Evolutionary conservation across 306 rosid species (phyloP), one percentile per base, ranked within the genome.

Genomic region (Inga oerstediana): DNA sequence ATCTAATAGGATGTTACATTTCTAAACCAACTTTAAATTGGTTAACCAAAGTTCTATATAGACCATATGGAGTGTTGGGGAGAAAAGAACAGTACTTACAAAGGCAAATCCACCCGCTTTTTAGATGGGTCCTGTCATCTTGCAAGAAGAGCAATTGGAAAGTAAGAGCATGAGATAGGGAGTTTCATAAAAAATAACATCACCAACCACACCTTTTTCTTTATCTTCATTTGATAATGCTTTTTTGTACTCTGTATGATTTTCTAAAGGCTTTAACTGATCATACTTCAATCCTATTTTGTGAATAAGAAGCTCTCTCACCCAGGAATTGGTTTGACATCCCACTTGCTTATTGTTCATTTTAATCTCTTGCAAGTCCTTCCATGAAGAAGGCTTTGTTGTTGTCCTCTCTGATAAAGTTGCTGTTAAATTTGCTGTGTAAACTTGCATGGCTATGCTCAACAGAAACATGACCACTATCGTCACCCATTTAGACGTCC

Each of bases 51-150:
- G 34, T 32, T 32, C 3, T 32, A 32, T 32, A 32, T 32, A 32
- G 34, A 32, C 34, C 34, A 32, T 41, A 3, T 41, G 6, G 44
- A 41, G 8, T 41, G 44, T 7, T 7, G 44, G 9, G 46, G 46
- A 9, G 46, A 43, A 11, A 43, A 5, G 46, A 43, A 7, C 2
- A 17, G 11, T 13, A 85, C 87, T 85, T 20, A 88, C 89, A 77
- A 88, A 88, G 56, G 86, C 89, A 24, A 85, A 80, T 69, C 89
- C 89, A 2, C 52, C 82, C 0, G 87, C 67, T 80, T 76, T 84
- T 81, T 85, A 85, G 22, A 49, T 74, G 2, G 91, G 91, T 68
- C 89, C 41, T 37, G 7, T 37, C 87, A 76, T 75, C 7, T 41
- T 51, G 65, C 77, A 86, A 37, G 74, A 44, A 13, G 85, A 80